A percentile compares a stretch with the other conserved stretches of the same genome.
Conservation (phyloP, 139 green algal genomes). For the Chlorella sp. region DNA sequence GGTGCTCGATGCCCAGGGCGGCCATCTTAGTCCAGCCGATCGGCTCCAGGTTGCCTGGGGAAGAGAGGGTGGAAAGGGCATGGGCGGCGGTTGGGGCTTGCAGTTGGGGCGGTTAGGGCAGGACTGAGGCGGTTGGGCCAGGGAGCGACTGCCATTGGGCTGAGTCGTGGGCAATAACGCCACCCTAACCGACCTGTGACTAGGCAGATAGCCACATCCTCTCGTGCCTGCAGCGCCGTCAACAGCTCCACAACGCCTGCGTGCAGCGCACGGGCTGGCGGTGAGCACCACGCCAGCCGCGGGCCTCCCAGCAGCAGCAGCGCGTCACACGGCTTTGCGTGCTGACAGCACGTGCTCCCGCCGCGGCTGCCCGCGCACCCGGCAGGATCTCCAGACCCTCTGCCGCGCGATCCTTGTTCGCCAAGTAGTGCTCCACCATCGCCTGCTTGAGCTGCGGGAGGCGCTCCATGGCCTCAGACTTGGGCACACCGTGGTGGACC, state of each 20-base stretch:
- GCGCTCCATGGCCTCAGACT: constrained; percentile 34
- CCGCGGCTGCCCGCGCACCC: too few relatives aligned
- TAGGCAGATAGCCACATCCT: constrained; percentile 66
- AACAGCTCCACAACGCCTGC: background rate
- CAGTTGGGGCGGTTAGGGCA: too few relatives aligned
- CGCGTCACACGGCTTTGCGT: too few relatives aligned
- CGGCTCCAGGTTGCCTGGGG: constrained; percentile 93
- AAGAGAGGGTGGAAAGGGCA: too few relatives aligned
- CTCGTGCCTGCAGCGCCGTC: background rate
- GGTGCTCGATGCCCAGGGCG: constrained; percentile 68
- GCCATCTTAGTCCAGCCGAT: constrained; percentile 90
- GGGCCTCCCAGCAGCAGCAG: constrained; percentile 41
- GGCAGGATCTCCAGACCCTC: constrained; percentile 65
- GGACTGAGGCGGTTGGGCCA: too few relatives aligned
- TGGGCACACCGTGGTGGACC: background rate
- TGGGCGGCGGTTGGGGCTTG: too few relatives aligned
- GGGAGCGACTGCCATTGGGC: too few relatives aligned
- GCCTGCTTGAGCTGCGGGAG: constrained; percentile 43
- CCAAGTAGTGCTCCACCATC: constrained; percentile 60
- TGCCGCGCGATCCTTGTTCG: constrained; percentile 27
- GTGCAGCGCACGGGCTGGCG: background rate
- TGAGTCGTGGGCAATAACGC: too few relatives aligned
- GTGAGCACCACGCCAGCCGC: too few relatives aligned
- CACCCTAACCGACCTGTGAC: too few relatives aligned
- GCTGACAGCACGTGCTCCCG: too few relatives aligned